Percentiles rank a stretch among this genome's conserved stretches.
These are phyloP conservation scores for Schizochytrium sp. DNA, from an alignment of 108 stramenopile genomes.

Conservation along the genomic window DNA sequence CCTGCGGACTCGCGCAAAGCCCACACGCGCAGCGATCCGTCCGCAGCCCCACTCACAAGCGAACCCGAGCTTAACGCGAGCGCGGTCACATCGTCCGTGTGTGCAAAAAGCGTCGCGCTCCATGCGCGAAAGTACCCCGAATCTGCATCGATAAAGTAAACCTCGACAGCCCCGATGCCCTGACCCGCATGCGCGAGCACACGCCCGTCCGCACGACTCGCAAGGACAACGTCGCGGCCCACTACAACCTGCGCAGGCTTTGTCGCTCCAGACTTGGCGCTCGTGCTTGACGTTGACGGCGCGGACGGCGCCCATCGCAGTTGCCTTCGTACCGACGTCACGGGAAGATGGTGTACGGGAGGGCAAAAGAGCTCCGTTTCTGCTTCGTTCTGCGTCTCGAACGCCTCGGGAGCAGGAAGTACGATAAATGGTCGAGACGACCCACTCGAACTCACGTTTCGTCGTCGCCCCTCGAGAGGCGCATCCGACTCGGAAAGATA, in stretches of 20 bases:
- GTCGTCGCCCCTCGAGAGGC: neutral
- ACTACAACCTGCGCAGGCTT: neutral
- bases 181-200: neutral
- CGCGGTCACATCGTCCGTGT: neutral
- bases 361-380: neutral
- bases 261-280: too few relatives aligned
- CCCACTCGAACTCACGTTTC: neutral
- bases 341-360: neutral
- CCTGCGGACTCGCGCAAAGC: neutral
- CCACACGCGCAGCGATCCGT: conserved; percentile 16
- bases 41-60: neutral
- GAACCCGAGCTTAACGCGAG: neutral
- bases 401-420: neutral
- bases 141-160: neutral
- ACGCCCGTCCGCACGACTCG: neutral
- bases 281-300: too few relatives aligned
- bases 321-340: neutral
- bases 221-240: neutral
- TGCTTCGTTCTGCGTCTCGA: neutral
- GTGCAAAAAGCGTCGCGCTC: neutral
- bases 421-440: neutral
- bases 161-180: neutral
- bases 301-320: neutral
- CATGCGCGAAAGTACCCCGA: conserved; percentile 2
- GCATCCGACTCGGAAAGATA: neutral